phyloP scores from a whole-genome alignment of 768 basidiomycete species.

The Rhizopogon vinicolor region DNA sequence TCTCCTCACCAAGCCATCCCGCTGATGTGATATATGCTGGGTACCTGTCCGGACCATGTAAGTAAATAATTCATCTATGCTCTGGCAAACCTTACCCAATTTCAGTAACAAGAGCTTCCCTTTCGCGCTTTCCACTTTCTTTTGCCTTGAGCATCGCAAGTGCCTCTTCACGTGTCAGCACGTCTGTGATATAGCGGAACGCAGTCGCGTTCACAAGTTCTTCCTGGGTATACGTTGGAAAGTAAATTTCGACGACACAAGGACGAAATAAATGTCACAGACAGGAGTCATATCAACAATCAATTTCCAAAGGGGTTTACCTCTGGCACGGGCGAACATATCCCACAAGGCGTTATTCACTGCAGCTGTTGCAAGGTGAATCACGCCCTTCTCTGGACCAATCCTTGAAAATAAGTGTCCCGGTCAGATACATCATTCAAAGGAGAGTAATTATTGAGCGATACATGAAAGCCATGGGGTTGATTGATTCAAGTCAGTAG shows the following conservation, averaged over 20 bases:
- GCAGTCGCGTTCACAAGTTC: constrained; percentile 72
- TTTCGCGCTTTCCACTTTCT: constrained; percentile 69
- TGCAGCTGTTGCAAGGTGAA: constrained; percentile 83
- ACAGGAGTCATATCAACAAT: constrained; percentile 87
- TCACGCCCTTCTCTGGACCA: constrained; percentile 94
- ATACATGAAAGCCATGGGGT: background rate
- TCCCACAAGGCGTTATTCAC: constrained; percentile 96
- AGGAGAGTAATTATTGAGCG: background rate
- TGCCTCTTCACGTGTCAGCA: constrained; percentile 88
- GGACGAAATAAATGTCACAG: constrained; percentile 4
- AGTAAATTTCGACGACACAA: background rate
- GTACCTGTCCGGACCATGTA: constrained; percentile 45
- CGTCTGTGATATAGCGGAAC: constrained; percentile 92
- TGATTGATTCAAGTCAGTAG: background rate
- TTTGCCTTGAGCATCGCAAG: constrained; percentile 74
- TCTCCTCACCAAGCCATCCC: constrained; percentile 73
- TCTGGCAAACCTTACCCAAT: constrained; percentile 40
- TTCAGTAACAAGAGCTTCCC: constrained; percentile 72
- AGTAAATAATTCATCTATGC: background rate
- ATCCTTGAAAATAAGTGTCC: constrained; percentile 46
- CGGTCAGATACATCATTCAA: background rate
- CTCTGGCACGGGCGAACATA: constrained; percentile 73
- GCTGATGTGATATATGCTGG: constrained; percentile 93
- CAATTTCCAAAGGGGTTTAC: constrained; percentile 92
- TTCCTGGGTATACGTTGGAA: constrained; percentile 41